Base-by-base conservation (phyloP, 768 basidiomycete species). In the Russula brevipes region DNA sequence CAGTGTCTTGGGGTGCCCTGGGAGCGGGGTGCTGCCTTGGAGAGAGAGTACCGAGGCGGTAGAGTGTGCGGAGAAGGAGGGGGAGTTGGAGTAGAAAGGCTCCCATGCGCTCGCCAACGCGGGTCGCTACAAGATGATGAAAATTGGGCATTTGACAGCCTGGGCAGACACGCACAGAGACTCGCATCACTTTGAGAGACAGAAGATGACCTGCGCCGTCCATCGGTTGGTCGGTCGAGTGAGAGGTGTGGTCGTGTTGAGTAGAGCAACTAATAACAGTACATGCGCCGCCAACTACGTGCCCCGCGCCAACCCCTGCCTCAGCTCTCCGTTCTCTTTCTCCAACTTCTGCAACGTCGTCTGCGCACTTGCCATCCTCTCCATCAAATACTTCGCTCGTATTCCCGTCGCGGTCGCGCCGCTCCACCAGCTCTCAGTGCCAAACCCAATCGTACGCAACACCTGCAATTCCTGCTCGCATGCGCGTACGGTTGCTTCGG, bases 101-200 rank as follows among this genome's bases (percentile, higher is more conserved):
- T 91, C 85, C 89, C 91, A 92, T 73, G 87, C 81, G 66, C 79
- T 82, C 3, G 88, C 85, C 54, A 93, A 73, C 55, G 86, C 80
- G 19, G 91, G 91, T 67, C 89, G 81, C 89, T 91, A 70, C 56
- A 50, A 60, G 24, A 49, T 62, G 53, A 61, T 57, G 58, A 49
- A 59, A 61, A 44, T 35, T 47, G 50, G 58, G 47, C 5, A 17
- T 12, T 17, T 42, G 57, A 64, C 54, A 64, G 54, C 36, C 36
- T 49, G 16, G 46, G 33, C 41, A 50, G 47, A 49, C 44, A 85
- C 89, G 74, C 76, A 93, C 91, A 72, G 90, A 92, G 62, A 91
- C 82, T 58, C 91, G 83, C 88, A 93, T 93, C 61, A 92, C 91
- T 74, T 93, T 93, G 68, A 93, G 77, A 4, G 91, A 87, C 46